These are phyloP conservation scores for Seiridium cupressi DNA, from an alignment of 2,329 filamentous ascomycete species.

Conservation along the genomic window DNA sequence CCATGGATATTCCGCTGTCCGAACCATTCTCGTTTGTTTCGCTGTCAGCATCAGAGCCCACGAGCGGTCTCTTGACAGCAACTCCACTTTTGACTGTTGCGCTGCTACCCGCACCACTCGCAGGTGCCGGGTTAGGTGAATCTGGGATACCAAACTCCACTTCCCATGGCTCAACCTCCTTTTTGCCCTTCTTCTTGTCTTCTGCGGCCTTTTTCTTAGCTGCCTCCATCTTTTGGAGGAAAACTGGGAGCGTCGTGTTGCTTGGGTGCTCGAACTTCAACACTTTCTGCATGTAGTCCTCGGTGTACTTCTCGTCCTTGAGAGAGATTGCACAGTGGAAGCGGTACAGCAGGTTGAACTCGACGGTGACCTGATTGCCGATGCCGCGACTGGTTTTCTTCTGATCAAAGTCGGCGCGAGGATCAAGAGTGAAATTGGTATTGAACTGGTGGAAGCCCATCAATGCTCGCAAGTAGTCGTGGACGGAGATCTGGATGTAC, in stretches of 20 bases:
- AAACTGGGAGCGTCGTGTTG: slow-evolving; percentile 13
- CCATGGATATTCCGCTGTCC: slow-evolving; percentile 6
- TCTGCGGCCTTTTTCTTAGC: slow-evolving; percentile 6
- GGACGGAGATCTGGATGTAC: slow-evolving; percentile 54
- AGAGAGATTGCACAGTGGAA: slow-evolving; percentile 63
- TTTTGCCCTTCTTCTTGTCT: slow-evolving; percentile 7
- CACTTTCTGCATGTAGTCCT: slow-evolving; percentile 48
- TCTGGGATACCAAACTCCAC: slow-evolving; percentile 20
- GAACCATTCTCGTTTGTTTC: neutral
- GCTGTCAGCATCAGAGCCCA: neutral
- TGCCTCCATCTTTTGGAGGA: neutral
- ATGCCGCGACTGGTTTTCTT: slow-evolving; percentile 52
- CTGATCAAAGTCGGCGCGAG: slow-evolving; percentile 50
- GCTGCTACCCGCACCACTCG: neutral
- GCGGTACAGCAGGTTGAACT: slow-evolving; percentile 67
- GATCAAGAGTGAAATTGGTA: slow-evolving; percentile 62
- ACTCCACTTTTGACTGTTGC: neutral
- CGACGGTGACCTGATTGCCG: slow-evolving; percentile 66
- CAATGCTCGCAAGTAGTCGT: slow-evolving; percentile 62
- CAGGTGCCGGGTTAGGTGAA: neutral
- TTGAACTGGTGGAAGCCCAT: slow-evolving; percentile 58
- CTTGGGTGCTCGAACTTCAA: slow-evolving; percentile 23
- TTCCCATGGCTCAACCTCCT: slow-evolving; percentile 18
- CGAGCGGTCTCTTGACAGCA: neutral
- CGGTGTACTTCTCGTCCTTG: slow-evolving; percentile 61